These are phyloP conservation scores for Parachaetomium inaequale DNA, from an alignment of 495 filamentous ascomycete species.

Conservation along the genomic window DNA sequence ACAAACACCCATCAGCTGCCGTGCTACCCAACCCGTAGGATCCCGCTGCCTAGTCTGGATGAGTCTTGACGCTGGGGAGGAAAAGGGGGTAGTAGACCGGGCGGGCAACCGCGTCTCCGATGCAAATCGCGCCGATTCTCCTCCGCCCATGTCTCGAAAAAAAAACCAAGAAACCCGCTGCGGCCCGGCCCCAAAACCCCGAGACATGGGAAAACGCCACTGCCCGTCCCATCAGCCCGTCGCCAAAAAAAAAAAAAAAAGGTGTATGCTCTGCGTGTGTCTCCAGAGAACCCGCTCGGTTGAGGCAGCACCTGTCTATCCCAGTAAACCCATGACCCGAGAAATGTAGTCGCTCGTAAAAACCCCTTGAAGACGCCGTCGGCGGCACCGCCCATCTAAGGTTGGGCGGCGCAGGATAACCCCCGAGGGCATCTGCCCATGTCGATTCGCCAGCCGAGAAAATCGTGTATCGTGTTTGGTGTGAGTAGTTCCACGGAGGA, in stretches of 20 bases:
- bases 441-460: background rate
- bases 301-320: conserved; percentile 13
- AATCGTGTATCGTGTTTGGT: background rate
- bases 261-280: conserved; percentile 3
- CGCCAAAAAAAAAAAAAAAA: background rate
- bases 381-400: conserved; percentile 4
- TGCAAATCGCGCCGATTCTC: background rate
- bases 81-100: background rate
- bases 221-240: background rate
- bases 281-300: conserved; percentile 2
- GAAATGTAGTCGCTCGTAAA: conserved; percentile 1
- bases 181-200: background rate
- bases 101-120: background rate
- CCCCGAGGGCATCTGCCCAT: background rate
- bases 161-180: background rate
- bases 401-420: background rate
- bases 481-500: background rate
- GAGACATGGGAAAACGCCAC: conserved; percentile 1
- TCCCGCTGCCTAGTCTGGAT: background rate
- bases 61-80: background rate
- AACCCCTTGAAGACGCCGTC: conserved; percentile 1
- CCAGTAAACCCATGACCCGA: conserved; percentile 7
- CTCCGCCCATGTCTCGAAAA: conserved; percentile 3
- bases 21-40: background rate
- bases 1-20: background rate